Base-by-base conservation (phyloP, 2,329 filamentous ascomycete genomes). In the Rugonectria rugulosa region DNA sequence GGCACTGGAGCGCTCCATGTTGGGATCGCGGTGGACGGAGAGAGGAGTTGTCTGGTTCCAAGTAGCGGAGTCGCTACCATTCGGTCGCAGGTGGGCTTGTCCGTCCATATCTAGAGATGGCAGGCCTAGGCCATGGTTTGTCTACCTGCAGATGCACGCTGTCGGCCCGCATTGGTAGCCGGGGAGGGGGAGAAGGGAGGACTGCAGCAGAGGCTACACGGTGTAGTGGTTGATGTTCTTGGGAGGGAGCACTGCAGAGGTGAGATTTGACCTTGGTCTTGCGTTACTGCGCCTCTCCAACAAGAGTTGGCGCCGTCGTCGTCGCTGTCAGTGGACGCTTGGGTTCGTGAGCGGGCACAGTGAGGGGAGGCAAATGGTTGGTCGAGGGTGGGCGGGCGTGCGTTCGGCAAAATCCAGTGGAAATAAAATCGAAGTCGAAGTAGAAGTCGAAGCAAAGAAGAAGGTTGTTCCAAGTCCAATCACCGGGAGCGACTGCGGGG, bases 41-140 rank as follows among this genome's bases (percentile, higher is more conserved):
- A 71, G 61, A 61, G 64, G 63, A 60, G 60, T 72, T 70, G 63
- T 70, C 69, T 61, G 66, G 59, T 64, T 69, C 70, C 63, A 70
- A 68, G 66, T 59, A 48, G 68, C 70, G 61, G 70, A 63, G 60
- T 73, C 70, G 65, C 69, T 73, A 60, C 72, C 68, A 62, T 70
- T 70, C 67, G 72, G 71, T 64, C 72, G 72, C 57, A 65, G 65
- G 59, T 62, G 70, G 67, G 63, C 70, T 64, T 71, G 74, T 69
- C 73, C 75, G 66, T 80, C 78, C 78, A 81, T 81, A 63, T 74
- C 75, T 63, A 72, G 71, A 59, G 76, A 73, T 62, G 74, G 70
- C 69, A 77, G 73, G 68, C 72, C 79, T 75, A 79, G 77, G 70
- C 74, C 75, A 76, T 74, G 72, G 70, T 73, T 73, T 59, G 68